phyloP scores from a whole-genome alignment of 2,329 filamentous ascomycete species.

The Fusarium floridanum region DNA sequence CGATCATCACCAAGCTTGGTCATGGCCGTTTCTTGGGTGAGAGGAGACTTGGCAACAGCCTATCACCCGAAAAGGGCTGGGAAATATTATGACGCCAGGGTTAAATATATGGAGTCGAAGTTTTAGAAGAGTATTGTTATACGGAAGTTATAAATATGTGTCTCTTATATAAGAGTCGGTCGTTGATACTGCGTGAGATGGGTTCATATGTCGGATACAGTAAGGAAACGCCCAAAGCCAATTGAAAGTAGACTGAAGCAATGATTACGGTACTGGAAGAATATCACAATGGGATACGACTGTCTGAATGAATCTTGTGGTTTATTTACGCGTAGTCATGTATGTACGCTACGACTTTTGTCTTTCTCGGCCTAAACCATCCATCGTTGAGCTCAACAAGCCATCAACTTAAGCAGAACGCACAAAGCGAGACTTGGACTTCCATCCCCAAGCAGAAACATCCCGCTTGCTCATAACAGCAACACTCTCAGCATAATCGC shows the following conservation, averaged over 20 bases:
- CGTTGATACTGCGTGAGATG: background rate
- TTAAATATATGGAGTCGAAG: too few species aligned
- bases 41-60: too few species aligned
- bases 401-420: background rate
- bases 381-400: background rate
- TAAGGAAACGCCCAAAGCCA: too few species aligned
- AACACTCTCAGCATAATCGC: constrained; percentile 50
- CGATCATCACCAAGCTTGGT: too few species aligned
- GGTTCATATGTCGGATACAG: too few species aligned
- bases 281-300: background rate
- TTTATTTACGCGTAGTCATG: background rate
- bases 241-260: background rate
- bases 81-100: too few species aligned
- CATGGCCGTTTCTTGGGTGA: too few species aligned
- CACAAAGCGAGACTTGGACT: constrained; percentile 10
- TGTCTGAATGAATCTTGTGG: background rate
- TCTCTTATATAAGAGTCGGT: background rate
- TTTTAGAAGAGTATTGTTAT: background rate
- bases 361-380: background rate
- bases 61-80: too few species aligned
- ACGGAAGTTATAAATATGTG: background rate
- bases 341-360: background rate
- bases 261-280: background rate
- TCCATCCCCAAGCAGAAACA: constrained; percentile 11
- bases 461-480: constrained; percentile 25